phyloP scores from a whole-genome alignment of 2,329 filamentous ascomycete genomes.

The Diplodia scrobiculata region DNA sequence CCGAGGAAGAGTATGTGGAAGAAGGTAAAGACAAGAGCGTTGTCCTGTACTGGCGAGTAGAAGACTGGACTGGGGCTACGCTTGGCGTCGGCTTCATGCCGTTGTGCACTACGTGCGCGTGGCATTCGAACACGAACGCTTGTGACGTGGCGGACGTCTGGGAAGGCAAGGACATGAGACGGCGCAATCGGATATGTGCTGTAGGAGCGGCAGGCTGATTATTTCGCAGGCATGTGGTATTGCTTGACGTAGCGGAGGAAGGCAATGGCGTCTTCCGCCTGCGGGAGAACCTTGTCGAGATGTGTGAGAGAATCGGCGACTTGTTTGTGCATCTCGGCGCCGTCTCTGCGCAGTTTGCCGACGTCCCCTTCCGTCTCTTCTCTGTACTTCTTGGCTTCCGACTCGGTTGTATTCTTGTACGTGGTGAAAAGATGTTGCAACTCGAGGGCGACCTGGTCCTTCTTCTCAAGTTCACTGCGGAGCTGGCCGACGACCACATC shows the following conservation, averaged over 20 bases:
- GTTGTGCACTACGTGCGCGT: background rate
- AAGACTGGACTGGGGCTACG: background rate
- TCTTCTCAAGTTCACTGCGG: slow-evolving; percentile 24
- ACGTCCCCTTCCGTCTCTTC: slow-evolving; percentile 20
- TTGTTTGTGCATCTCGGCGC: slow-evolving; percentile 4
- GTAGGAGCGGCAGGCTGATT: background rate
- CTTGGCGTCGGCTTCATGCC: background rate
- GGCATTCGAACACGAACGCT: background rate
- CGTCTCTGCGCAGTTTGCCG: slow-evolving; percentile 10
- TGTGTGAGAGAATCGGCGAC: slow-evolving; percentile 9
- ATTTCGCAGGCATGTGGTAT: slow-evolving; percentile 19
- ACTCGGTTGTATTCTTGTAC: slow-evolving; percentile 15
- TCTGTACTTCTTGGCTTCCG: slow-evolving; percentile 14
- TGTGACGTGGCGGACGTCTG: background rate
- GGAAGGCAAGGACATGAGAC: background rate
- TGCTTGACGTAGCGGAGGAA: slow-evolving; percentile 28
- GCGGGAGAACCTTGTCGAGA: slow-evolving; percentile 18
- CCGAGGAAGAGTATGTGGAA: background rate
- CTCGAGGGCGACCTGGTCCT: slow-evolving; percentile 6
- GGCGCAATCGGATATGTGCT: background rate
- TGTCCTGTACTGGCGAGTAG: background rate
- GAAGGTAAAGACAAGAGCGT: background rate
- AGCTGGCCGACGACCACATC: slow-evolving; percentile 26
- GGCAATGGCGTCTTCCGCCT: slow-evolving; percentile 26
- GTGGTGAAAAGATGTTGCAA: slow-evolving; percentile 8